Conservation (phyloP, 2,329 filamentous ascomycete genomes). For the Colletotrichum horii region DNA sequence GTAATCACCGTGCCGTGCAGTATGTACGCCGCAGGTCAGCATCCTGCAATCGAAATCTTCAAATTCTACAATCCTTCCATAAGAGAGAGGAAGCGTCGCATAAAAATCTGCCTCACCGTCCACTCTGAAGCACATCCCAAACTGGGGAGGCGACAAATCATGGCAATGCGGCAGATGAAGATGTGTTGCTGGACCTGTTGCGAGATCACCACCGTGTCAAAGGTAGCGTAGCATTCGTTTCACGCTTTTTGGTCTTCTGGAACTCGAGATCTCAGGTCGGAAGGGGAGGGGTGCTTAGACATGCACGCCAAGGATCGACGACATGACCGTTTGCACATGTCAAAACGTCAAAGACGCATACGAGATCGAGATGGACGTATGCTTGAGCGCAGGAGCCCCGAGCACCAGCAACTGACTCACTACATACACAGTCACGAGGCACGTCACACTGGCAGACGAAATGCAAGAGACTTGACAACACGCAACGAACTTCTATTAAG, state of each 20-base stretch:
- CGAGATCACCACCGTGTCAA: neutral
- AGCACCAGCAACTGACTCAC: neutral
- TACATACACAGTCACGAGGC: neutral
- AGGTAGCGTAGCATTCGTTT: constrained; percentile 5
- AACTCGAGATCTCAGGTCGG: neutral
- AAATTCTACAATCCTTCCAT: neutral
- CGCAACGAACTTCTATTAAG: constrained; percentile 47
- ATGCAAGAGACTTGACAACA: constrained; percentile 18
- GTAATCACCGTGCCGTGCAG: neutral
- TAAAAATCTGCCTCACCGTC: neutral
- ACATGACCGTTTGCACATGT: neutral
- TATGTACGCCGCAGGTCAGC: neutral
- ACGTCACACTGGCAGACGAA: neutral
- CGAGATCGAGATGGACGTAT: neutral
- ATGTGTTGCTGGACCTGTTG: neutral
- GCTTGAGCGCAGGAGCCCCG: neutral
- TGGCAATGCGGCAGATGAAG: neutral
- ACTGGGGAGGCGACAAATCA: neutral
- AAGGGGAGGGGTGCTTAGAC: neutral
- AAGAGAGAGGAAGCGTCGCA: neutral
- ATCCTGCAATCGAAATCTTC: neutral
- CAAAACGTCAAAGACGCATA: neutral
- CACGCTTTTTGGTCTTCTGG: constrained; percentile 12
- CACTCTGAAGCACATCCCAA: neutral
- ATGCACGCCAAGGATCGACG: neutral